phyloP scores from a whole-genome alignment of 768 basidiomycete species.

The Serpula lacrymans region DNA sequence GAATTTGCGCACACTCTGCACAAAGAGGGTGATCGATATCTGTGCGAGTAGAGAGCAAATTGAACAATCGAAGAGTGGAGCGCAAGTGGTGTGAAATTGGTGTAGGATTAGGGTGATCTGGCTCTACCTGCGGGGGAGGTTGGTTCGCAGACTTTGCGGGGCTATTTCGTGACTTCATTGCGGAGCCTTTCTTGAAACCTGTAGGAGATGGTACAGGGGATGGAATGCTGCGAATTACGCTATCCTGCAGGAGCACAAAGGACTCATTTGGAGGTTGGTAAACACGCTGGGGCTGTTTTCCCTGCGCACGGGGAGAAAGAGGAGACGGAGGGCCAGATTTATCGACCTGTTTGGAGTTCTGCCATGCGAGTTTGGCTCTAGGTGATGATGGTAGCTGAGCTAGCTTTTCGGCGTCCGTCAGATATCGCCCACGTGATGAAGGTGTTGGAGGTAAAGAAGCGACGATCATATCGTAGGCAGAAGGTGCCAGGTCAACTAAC shows the following conservation, averaged over 20 bases:
- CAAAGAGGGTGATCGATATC: conserved; percentile 94
- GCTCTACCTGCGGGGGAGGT: conserved; percentile 38
- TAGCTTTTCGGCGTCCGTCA: conserved; percentile 43
- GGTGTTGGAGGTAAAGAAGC: conserved; percentile 60
- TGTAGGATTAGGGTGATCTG: conserved; percentile 59
- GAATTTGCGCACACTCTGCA: conserved; percentile 85
- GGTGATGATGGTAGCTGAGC: conserved; percentile 45
- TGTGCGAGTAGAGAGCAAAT: conserved; percentile 69
- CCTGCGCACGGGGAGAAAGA: conserved; percentile 54
- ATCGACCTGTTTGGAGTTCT: conserved; percentile 45
- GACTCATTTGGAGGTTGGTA: conserved; percentile 74
- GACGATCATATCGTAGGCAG: conserved; percentile 84
- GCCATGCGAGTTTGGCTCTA: conserved; percentile 61
- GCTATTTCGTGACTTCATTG: conserved; percentile 33
- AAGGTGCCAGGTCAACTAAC: conserved; percentile 80
- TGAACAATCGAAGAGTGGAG: conserved; percentile 71
- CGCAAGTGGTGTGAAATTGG: conserved; percentile 76
- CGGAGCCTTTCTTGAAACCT: conserved; percentile 39
- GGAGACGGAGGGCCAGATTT: conserved; percentile 30
- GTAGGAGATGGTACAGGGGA: conserved; percentile 42
- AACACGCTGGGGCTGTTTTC: conserved; percentile 56
- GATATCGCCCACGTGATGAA: conserved; percentile 33
- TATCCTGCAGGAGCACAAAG: conserved; percentile 88
- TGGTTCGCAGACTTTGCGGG: conserved; percentile 21
- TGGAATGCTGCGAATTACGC: conserved; percentile 69